A percentile compares a stretch with the other conserved stretches of the same genome.
These are phyloP conservation scores for Actinomortierella ambigua DNA, from an alignment of 371 early-diverging fungal genomes.

Conservation along the genomic window DNA sequence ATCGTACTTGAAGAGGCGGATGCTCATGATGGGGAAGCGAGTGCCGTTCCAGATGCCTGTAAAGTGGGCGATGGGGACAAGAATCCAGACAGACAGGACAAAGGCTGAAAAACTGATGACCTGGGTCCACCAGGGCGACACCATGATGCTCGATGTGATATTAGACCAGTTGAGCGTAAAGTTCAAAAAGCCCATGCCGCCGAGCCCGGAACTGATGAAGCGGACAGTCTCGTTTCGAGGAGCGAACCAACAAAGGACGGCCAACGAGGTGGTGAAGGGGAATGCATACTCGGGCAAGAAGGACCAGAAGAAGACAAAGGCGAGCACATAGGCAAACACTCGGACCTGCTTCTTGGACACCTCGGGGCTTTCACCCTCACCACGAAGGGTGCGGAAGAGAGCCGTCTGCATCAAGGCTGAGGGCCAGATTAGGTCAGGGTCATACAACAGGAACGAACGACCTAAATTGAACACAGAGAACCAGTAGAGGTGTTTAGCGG, in stretches of 20 bases:
- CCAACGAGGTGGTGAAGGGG: slow-evolving; percentile 39
- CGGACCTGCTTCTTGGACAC: slow-evolving; percentile 40
- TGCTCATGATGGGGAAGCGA: slow-evolving; percentile 38
- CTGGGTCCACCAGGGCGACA: slow-evolving; percentile 50
- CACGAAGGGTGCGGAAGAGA: slow-evolving; percentile 39
- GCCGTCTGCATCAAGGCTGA: slow-evolving; percentile 47
- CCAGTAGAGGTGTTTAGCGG: too few species aligned
- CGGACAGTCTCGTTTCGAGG: slow-evolving; percentile 34
- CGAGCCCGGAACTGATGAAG: slow-evolving; percentile 41
- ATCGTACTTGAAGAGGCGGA: slow-evolving; percentile 36
- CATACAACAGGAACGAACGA: slow-evolving; percentile 45
- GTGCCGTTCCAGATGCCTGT: slow-evolving; percentile 36
- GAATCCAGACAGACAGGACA: slow-evolving; percentile 44
- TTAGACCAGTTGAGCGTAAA: slow-evolving; percentile 48
- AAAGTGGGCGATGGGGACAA: slow-evolving; percentile 39
- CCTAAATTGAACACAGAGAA: slow-evolving; percentile 1
- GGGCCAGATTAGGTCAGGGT: slow-evolving; percentile 48
- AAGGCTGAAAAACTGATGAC: slow-evolving; percentile 40
- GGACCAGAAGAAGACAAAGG: slow-evolving; percentile 45
- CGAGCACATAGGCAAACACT: slow-evolving; percentile 34
- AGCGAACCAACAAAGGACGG: slow-evolving; percentile 48
- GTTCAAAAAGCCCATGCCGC: slow-evolving; percentile 49
- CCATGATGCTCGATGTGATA: slow-evolving; percentile 41
- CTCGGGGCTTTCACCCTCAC: slow-evolving; percentile 32
- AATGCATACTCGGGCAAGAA: slow-evolving; percentile 46